phyloP scores from a whole-genome alignment of 352 stramenopile species.

The Pythium dissimile region DNA sequence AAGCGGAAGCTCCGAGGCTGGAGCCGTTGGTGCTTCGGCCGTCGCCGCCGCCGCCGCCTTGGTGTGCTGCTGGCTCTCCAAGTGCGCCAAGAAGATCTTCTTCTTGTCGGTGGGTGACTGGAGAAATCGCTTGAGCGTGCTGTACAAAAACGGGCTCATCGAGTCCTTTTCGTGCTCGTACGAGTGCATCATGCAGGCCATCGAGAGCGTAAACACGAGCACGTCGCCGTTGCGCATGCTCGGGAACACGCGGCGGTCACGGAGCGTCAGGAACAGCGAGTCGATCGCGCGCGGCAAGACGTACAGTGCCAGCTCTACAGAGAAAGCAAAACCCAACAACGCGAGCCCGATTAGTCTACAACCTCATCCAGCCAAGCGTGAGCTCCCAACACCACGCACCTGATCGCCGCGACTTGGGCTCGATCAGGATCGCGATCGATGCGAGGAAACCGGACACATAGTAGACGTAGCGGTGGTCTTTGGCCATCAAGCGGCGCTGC shows the following conservation, averaged over 20 bases:
- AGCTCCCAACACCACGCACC: conserved; percentile 28
- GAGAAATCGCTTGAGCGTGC: conserved; percentile 73
- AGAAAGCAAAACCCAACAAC: not conserved
- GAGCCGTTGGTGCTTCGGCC: too few relatives aligned
- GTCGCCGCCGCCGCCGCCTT: not conserved
- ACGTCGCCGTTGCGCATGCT: conserved; percentile 70
- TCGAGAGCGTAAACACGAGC: conserved; percentile 71
- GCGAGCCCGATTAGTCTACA: too few relatives aligned
- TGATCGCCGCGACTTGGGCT: conserved; percentile 75
- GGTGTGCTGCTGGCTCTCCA: conserved; percentile 16
- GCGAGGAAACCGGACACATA: conserved; percentile 66
- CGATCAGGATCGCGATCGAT: conserved; percentile 68
- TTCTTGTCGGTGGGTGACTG: conserved; percentile 73
- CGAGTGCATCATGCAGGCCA: conserved; percentile 82
- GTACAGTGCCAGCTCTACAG: conserved; percentile 71
- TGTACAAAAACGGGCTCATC: conserved; percentile 61
- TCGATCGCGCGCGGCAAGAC: conserved; percentile 73
- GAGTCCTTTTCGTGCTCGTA: conserved; percentile 79
- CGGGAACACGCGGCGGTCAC: conserved; percentile 63
- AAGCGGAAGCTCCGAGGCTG: not conserved
- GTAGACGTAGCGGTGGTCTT: conserved; percentile 73
- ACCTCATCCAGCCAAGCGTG: not conserved
- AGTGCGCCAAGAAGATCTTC: conserved; percentile 41
- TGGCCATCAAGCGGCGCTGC: conserved; percentile 47
- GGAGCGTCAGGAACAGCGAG: conserved; percentile 72